Evolutionary conservation across 2,329 filamentous ascomycete genomes (phyloP).

Genomic region (Ophiostoma triangulosporum): DNA sequence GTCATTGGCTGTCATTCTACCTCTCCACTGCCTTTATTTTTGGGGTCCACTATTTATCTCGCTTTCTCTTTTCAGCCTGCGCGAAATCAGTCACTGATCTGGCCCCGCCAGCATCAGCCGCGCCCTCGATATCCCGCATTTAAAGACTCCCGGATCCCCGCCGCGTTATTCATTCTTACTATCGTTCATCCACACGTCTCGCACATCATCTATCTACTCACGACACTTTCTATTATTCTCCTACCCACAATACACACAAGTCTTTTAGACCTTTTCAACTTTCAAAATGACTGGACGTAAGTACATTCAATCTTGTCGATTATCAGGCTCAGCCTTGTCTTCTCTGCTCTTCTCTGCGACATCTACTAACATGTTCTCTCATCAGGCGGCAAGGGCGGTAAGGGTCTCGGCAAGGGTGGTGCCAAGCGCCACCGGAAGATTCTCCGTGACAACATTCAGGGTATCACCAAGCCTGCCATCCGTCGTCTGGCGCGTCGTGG

Average conservation of each 20-base stretch:
- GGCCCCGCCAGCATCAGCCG: slow-evolving; percentile 10
- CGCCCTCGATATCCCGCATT: slow-evolving; percentile 13
- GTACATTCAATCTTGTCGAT: too few relatives aligned
- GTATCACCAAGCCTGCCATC: slow-evolving; percentile 97
- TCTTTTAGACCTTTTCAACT: neutral
- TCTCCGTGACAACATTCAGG: slow-evolving; percentile 98
- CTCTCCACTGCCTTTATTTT: neutral
- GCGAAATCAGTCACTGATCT: slow-evolving; percentile 15
- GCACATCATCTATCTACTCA: neutral
- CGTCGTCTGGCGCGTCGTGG: slow-evolving; percentile 97
- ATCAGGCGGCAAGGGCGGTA: slow-evolving; percentile 84
- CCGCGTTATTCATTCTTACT: slow-evolving; percentile 6
- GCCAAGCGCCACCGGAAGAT: slow-evolving; percentile 99
- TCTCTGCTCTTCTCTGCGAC: slow-evolving; percentile 11
- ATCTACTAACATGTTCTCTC: slow-evolving; percentile 24
- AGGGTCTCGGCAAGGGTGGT: slow-evolving; percentile 95
- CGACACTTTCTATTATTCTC: neutral
- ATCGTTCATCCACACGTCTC: neutral
- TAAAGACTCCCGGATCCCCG: slow-evolving; percentile 12
- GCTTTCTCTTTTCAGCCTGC: slow-evolving; percentile 1
- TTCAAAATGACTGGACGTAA: slow-evolving; percentile 18
- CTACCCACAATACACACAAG: slow-evolving; percentile 5
- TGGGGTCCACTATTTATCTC: neutral
- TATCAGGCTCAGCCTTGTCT: slow-evolving; percentile 11
- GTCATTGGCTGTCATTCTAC: slow-evolving; percentile 10